Evolutionary conservation across 78 protist genomes (phyloP), one percentile per base, ranked within the genome.

Genomic region (Diacronema lutheri): DNA sequence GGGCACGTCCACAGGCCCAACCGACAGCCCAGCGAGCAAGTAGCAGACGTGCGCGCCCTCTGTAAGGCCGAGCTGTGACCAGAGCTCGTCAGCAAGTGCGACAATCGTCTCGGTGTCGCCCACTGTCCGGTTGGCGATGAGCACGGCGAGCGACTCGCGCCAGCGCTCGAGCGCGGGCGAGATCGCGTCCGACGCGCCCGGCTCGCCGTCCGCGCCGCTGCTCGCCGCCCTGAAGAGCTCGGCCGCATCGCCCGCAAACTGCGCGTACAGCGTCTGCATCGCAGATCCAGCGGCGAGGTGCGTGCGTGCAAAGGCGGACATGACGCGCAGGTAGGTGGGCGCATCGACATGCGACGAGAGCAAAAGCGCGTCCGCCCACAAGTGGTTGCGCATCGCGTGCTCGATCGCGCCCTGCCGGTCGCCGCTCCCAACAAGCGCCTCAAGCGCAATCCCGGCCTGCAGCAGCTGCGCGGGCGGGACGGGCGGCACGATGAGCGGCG

Each of bases 341-440:
- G 41, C 76, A 9, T 68, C 46, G 23, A 68, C 37, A 29, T 68
- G 76, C 26, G 50, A 37, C 13, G 76, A 31, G n/a, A 68, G 44
- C 19, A 68, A 50, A 26, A 68, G 76, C 76, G 76, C 76, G 46
- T 68, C 76, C n/a, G 76, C 76, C 76, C 76, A 68, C 40, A 68
- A 0, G 50, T 44, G 40, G 46, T 16, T 0, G 31, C 29, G n/a
- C 41, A 68, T 37, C 12, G 76, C 76, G 46, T 68, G 76, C 76
- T 37, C 46, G 76, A 41, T 31, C 0, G 76, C 76, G 7, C 25
- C 76, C 46, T 68, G 40, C 40, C 76, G 76, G 50, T 37, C 16
- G 31, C 76, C 76, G 11, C 13, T 2, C n/a, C 35, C 50, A 4
- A 68, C 40, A 1, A 68, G 29, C 29, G 46, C 0, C 76, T 68